These are phyloP conservation scores for Leccinum boreale DNA, from an alignment of 768 basidiomycete species.

Conservation along the genomic window DNA sequence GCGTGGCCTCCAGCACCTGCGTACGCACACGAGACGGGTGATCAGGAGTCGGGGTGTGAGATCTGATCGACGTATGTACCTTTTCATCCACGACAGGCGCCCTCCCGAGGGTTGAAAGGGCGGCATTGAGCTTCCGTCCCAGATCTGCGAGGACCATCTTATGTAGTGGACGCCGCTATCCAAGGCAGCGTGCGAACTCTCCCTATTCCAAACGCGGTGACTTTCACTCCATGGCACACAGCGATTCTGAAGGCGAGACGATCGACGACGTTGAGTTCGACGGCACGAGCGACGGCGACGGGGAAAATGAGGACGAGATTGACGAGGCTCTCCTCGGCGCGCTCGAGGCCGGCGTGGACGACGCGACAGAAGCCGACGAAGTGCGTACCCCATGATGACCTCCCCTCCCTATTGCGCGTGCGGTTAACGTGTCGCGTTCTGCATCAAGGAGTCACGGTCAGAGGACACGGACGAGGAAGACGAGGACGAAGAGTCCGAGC, in stretches of 20 bases:
- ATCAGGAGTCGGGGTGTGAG: neutral
- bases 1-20: slow-evolving; percentile 88
- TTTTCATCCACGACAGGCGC: slow-evolving; percentile 90
- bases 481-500: slow-evolving; percentile 47
- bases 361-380: slow-evolving; percentile 69
- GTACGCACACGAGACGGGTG: slow-evolving; percentile 3
- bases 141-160: slow-evolving; percentile 94
- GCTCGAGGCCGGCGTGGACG: slow-evolving; percentile 53
- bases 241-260: slow-evolving; percentile 64
- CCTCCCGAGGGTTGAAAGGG: slow-evolving; percentile 84
- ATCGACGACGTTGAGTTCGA: slow-evolving; percentile 62
- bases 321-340: slow-evolving; percentile 63
- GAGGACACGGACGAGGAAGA: slow-evolving; percentile 62
- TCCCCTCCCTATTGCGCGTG: neutral
- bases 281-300: slow-evolving; percentile 40
- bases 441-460: slow-evolving; percentile 48
- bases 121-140: slow-evolving; percentile 90
- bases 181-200: slow-evolving; percentile 30
- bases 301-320: slow-evolving; percentile 46
- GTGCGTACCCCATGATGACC: slow-evolving; percentile 39
- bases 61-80: slow-evolving; percentile 39
- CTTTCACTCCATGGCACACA: slow-evolving; percentile 40
- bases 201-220: neutral
- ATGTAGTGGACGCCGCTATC: slow-evolving; percentile 19
- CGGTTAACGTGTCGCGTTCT: slow-evolving; percentile 4